phyloP scores from a whole-genome alignment of 768 basidiomycete species.

The Kwoniella sp. region DNA sequence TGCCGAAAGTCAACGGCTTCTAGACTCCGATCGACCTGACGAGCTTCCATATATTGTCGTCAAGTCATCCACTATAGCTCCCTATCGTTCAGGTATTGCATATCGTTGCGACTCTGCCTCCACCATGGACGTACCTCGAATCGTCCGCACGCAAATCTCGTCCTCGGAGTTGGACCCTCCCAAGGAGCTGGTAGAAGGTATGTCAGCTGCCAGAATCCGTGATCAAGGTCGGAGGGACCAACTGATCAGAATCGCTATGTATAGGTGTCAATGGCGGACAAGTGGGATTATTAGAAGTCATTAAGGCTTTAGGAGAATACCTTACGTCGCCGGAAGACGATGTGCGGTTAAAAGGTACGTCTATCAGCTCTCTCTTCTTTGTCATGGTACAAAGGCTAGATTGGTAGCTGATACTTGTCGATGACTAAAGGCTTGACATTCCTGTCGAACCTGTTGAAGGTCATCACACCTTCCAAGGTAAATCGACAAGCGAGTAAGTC shows the following conservation, averaged over 20 bases:
- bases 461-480: slow-evolving; percentile 65
- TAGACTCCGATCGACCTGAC: no score
- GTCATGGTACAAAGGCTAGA: no score
- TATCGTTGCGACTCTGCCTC: no score
- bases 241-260: background rate
- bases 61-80: no score
- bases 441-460: slow-evolving; percentile 69
- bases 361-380: background rate
- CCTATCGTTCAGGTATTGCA: no score
- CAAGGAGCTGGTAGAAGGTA: slow-evolving; percentile 49
- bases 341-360: slow-evolving; percentile 74
- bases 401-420: background rate
- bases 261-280: slow-evolving; percentile 64
- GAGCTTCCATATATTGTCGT: no score
- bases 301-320: slow-evolving; percentile 83
- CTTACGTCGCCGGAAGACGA: slow-evolving; percentile 82
- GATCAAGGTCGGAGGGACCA: background rate
- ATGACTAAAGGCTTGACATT: slow-evolving; percentile 72
- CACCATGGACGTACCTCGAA: slow-evolving; percentile 49
- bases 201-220: slow-evolving; percentile 7
- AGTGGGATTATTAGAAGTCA: slow-evolving; percentile 70
- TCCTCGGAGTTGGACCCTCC: slow-evolving; percentile 47
- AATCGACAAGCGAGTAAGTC: slow-evolving; percentile 78
- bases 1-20: no score
- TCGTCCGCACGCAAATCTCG: slow-evolving; percentile 53